Evolutionary conservation across 257 asterid genomes (phyloP), one percentile per base, ranked within the genome.

Genomic region (Solanum virginianum): DNA sequence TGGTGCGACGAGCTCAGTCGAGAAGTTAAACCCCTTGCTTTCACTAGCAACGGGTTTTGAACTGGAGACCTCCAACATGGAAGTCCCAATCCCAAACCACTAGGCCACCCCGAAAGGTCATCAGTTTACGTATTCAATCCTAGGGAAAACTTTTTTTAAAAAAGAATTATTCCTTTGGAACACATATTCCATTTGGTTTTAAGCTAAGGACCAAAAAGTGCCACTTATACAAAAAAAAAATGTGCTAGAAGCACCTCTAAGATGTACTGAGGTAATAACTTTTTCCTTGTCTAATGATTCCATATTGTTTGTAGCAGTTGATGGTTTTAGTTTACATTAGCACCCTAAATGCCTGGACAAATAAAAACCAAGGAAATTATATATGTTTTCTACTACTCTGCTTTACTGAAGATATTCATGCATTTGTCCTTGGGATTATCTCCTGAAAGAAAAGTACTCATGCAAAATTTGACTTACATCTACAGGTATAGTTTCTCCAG

Each of bases 401-500:
- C 60, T 75, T 22, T 7, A 75, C 53, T n/a, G 59, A 80, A n/a
- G 32, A 36, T 83, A 11, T 53, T 66, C 72, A 56, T 11, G 59
- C 69, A 45, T 72, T 72, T 56, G 17, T 79, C 81, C 49, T 83
- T n/a, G 55, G 71, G 56, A 54, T 60, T 54, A 80, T 56, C 22
- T 54, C 53, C 41, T 83, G 51, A 29, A 84, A 49, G 63, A 47
- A 49, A 49, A 49, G 60, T 22, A 49, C 81, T 47, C 60, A 14
- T 84, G 51, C 47, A 51, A 74, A 51, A 57, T 84, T 75, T 82
- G 70, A 90, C 98, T 93, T 89, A 96, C 99, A 91, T 96, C 99
- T 56, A 96, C 97, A 59, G 99, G 98, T 80, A 96, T 91, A 85
- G 98, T 96, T 92, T 96, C 98, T 81, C 99, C 98, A 84, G 99